Conservation (phyloP, 305 asterid species). For the Fraxinus albicans region DNA sequence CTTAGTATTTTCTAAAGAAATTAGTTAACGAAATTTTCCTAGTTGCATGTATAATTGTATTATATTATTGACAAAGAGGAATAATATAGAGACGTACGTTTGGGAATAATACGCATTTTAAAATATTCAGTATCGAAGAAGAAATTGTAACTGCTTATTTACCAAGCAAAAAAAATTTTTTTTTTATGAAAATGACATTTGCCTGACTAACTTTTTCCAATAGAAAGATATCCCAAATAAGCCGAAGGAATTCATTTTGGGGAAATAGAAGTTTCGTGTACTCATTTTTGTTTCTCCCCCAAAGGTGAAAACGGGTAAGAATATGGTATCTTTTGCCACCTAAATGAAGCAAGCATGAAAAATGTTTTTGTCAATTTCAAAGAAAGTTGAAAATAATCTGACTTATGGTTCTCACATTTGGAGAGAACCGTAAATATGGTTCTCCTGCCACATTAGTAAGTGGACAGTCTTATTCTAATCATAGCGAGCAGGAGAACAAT, state of each 20-base stretch:
- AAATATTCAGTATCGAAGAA: background rate
- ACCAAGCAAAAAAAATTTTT: background rate
- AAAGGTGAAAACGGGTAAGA: conserved; percentile 9
- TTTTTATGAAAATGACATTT: background rate
- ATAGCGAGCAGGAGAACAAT: too few relatives aligned
- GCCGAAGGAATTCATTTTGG: background rate
- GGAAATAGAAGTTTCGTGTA: background rate
- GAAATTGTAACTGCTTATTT: background rate
- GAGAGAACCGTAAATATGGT: too few relatives aligned
- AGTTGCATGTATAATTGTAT: background rate
- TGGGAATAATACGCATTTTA: background rate
- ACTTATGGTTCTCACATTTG: too few relatives aligned
- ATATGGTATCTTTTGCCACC: background rate
- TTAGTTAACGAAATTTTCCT: background rate
- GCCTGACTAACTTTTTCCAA: background rate
- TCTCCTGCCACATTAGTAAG: too few relatives aligned
- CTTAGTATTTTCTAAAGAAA: background rate
- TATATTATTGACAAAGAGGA: background rate
- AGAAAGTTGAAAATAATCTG: background rate
- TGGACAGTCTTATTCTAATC: too few relatives aligned
- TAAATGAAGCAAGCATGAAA: background rate
- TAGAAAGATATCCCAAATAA: background rate
- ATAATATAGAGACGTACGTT: background rate
- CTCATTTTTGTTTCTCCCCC: background rate
- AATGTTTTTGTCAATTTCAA: conserved; percentile 8